Base-by-base conservation (phyloP, 495 filamentous ascomycete genomes). In the Podospora didyma region DNA sequence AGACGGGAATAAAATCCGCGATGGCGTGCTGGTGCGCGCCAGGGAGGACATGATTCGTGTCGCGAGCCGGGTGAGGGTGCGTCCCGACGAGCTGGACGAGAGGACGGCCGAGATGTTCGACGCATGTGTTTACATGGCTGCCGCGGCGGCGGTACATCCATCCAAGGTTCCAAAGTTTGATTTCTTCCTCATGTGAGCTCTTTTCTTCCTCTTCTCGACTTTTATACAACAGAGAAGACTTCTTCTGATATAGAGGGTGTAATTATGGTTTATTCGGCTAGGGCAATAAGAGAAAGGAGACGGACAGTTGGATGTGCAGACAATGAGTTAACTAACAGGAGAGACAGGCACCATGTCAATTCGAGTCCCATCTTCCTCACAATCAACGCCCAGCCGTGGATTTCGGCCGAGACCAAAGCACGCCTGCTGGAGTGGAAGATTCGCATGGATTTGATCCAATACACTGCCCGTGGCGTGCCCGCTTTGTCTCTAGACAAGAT, bases 71-170 rank as follows among this genome's bases (percentile, higher is more conserved):
- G 90, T 81, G 53, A 74, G 66, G 2, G 82, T 92, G 1, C 63
- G 73, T 11, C 70, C 78, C n/a, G 79, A 83, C 2, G 79, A 87
- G 61, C 62, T 94, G 4, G 76, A 87, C n/a, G 77, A 83, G 60
- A 82, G 79, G 67, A 80, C 83, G 9, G 85, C 83, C 0, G 90
- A 96, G 75, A 92, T 95, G 84, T 86, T 84, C 20, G 84, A 91
- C 61, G 75, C 79, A 0, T 68, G 76, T 67, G 77, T 83, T 1
- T 90, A 86, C 64, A 85, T 82, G 54, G 86, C 86, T 2, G 67
- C 73, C 3, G 74, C 79, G 2, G 75, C 77, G 10, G 82, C 90
- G 1, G 78, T 64, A 50, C 72, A 82, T 37, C 83, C 82, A 1
- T 74, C 76, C 3, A 88, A 92, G 61, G 53, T 74, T 17, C 69